A percentile compares a stretch with the other conserved stretches of the same genome.
These are phyloP conservation scores for Candida tammaniensis DNA, from an alignment of 805 yeast genomes.

Conservation along the genomic window DNA sequence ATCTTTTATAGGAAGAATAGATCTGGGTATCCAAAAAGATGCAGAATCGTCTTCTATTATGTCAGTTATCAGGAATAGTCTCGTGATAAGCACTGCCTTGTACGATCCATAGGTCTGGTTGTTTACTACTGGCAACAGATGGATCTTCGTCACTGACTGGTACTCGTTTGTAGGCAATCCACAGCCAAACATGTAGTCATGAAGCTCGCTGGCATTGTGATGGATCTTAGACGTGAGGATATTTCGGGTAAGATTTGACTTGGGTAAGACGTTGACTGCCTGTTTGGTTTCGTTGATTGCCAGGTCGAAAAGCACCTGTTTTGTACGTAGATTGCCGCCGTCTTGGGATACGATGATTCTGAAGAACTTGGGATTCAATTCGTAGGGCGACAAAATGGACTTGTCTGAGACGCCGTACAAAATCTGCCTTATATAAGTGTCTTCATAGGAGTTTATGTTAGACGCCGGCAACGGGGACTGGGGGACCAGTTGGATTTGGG, in stretches of 20 bases:
- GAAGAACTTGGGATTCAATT: slow-evolving; percentile 29
- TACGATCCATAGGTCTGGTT: slow-evolving; percentile 29
- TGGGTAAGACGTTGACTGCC: slow-evolving; percentile 3
- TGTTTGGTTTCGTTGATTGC: slow-evolving; percentile 7
- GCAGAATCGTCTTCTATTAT: slow-evolving; percentile 4
- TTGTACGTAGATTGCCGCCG: slow-evolving; percentile 45
- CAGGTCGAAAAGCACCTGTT: slow-evolving; percentile 50
- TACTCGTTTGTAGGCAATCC: slow-evolving; percentile 51
- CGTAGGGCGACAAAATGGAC: slow-evolving; percentile 24
- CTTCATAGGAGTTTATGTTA: slow-evolving; percentile 35
- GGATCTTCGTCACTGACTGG: slow-evolving; percentile 44
- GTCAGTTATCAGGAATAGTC: slow-evolving; percentile 41
- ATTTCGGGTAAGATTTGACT: slow-evolving; percentile 9
- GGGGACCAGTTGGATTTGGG: not conserved
- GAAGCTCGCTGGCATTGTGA: slow-evolving; percentile 44
- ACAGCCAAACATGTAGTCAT: slow-evolving; percentile 55
- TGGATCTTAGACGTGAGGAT: slow-evolving; percentile 28
- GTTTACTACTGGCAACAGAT: slow-evolving; percentile 42
- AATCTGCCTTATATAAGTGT: slow-evolving; percentile 43
- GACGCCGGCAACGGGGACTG: not conserved
- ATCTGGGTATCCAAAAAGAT: slow-evolving; percentile 39
- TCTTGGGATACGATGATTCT: slow-evolving; percentile 50
- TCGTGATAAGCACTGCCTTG: slow-evolving; percentile 42
- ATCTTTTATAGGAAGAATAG: slow-evolving; percentile 34
- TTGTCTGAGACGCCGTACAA: slow-evolving; percentile 42